Percentiles rank a stretch among this genome's conserved stretches.
These are phyloP conservation scores for Plasmodium adleri DNA, from an alignment of 169 alveolate genomes.

Conservation along the genomic window DNA sequence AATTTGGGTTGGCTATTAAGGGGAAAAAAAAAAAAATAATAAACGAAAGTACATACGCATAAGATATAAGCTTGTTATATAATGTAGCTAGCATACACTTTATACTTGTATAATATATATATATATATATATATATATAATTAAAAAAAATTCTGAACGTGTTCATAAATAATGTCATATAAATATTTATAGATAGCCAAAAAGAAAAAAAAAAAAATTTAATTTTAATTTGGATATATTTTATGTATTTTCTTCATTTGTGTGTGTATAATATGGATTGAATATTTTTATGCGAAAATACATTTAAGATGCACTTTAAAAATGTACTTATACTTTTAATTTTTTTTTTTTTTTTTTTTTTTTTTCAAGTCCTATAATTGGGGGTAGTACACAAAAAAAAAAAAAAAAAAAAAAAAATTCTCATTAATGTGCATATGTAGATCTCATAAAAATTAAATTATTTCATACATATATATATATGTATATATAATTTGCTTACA, in stretches of 20 bases:
- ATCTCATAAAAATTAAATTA: too few relatives aligned
- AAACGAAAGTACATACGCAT: conserved; percentile 13
- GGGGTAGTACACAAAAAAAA: too few relatives aligned
- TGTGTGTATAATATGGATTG: conserved; percentile 1
- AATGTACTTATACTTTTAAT: too few relatives aligned
- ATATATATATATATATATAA: not conserved
- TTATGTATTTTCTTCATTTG: not conserved
- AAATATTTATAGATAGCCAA: conserved; percentile 1
- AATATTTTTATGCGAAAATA: not conserved
- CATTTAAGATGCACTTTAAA: too few relatives aligned
- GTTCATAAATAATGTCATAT: conserved; percentile 15
- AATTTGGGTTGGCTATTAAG: not conserved
- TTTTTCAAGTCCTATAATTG: too few relatives aligned
- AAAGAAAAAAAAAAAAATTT: not conserved
- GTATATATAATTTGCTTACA: too few relatives aligned
- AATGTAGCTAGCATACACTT: conserved; percentile 16
- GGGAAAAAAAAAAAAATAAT: conserved; percentile 10
- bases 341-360: too few relatives aligned
- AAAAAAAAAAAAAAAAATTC: too few relatives aligned
- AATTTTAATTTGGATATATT: not conserved
- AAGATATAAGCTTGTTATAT: conserved; percentile 23
- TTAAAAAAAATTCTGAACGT: conserved; percentile 5
- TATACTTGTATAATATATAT: not conserved
- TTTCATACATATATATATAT: too few relatives aligned
- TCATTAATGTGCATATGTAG: too few relatives aligned